phyloP scores from a whole-genome alignment of 2,329 filamentous ascomycete genomes.

The Talaromyces amestolkiae region DNA sequence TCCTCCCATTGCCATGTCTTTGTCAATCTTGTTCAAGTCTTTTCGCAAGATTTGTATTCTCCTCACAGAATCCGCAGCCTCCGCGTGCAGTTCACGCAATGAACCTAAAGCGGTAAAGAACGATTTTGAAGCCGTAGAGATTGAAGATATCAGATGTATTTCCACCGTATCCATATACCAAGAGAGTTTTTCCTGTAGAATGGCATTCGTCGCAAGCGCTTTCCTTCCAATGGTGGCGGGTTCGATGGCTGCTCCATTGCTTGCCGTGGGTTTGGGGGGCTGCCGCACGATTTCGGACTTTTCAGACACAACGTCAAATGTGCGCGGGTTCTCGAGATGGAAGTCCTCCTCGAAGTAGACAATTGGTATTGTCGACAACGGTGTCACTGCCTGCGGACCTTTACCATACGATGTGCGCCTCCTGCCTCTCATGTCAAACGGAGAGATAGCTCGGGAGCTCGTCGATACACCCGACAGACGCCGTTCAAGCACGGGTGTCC shows the following conservation, averaged over 20 bases:
- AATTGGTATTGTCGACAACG: slow-evolving; percentile 82
- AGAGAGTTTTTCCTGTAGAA: slow-evolving; percentile 94
- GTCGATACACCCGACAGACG: slow-evolving; percentile 44
- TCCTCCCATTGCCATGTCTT: slow-evolving; percentile 81
- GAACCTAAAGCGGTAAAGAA: slow-evolving; percentile 95
- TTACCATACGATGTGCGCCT: slow-evolving; percentile 55
- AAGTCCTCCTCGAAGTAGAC: slow-evolving; percentile 97
- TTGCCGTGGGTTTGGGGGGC: slow-evolving; percentile 51
- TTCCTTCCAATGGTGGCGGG: slow-evolving; percentile 65
- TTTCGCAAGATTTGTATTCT: slow-evolving; percentile 77
- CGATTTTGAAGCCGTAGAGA: slow-evolving; percentile 90
- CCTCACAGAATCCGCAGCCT: slow-evolving; percentile 85
- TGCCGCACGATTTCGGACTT: slow-evolving; percentile 89
- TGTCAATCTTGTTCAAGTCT: slow-evolving; percentile 77
- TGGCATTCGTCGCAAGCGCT: slow-evolving; percentile 90
- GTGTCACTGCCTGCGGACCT: slow-evolving; percentile 68
- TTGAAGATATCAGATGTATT: slow-evolving; percentile 92
- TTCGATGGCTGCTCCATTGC: slow-evolving; percentile 58
- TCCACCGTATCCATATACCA: slow-evolving; percentile 99
- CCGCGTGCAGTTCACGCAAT: slow-evolving; percentile 82
- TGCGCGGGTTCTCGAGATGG: slow-evolving; percentile 90
- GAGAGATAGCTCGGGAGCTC: slow-evolving; percentile 45
- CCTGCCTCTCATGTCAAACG: slow-evolving; percentile 49
- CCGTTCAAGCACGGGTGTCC: slow-evolving; percentile 35
- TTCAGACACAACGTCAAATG: slow-evolving; percentile 95